Conservation (phyloP, 164 flowering plant genomes). For the Berberis thunbergii region DNA sequence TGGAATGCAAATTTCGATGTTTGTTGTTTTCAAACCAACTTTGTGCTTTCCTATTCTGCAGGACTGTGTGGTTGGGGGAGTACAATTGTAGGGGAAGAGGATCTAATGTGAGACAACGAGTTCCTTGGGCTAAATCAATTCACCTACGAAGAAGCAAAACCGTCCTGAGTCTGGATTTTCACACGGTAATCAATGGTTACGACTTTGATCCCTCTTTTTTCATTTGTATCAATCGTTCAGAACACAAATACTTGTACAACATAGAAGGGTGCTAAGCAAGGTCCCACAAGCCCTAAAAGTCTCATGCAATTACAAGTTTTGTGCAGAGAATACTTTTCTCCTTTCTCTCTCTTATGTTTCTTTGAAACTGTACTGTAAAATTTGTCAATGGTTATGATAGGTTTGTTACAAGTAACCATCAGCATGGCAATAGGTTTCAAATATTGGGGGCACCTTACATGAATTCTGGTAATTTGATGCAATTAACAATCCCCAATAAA, state of each 20-base stretch:
- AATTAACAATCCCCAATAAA: no score
- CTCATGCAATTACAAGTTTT: neutral
- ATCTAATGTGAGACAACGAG: conserved; percentile 42
- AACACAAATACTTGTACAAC: neutral
- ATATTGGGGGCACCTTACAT: no score
- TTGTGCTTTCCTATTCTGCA: conserved; percentile 14
- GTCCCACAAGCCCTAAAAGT: neutral
- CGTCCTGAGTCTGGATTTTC: conserved; percentile 40
- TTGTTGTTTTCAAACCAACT: neutral
- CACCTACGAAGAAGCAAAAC: conserved; percentile 36
- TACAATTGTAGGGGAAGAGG: conserved; percentile 66
- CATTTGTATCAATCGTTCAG: neutral
- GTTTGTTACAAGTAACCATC: conserved; percentile 1
- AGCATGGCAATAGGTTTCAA: no score
- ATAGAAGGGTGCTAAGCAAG: neutral
- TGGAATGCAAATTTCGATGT: no score
- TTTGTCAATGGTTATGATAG: conserved; percentile 8
- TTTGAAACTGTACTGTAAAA: neutral
- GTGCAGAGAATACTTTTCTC: neutral
- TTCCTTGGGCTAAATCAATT: conserved; percentile 59
- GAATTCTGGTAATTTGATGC: no score
- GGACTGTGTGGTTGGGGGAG: conserved; percentile 67
- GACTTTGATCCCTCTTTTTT: conserved; percentile 24
- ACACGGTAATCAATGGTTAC: conserved; percentile 67
- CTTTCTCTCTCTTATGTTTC: neutral